Percentiles rank a stretch among this genome's conserved stretches.
phyloP scores from a whole-genome alignment of 148 eudicot species.

The Tetragonia tetragonoides region DNA sequence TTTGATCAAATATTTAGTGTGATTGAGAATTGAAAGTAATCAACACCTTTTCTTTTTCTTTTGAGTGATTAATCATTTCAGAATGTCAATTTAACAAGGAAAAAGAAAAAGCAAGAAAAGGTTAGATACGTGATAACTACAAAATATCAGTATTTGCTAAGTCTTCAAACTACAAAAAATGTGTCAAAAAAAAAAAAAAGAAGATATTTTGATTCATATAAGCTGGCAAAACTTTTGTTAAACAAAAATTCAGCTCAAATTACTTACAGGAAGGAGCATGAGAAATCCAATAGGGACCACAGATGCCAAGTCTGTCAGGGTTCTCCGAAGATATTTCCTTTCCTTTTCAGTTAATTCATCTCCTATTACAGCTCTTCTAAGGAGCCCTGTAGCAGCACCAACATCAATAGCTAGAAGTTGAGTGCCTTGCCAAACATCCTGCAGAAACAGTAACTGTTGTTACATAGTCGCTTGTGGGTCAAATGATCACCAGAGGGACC shows the following conservation, averaged over 20 bases:
- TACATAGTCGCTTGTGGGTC: not conserved
- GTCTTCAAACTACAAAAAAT: too few relatives aligned
- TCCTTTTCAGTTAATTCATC: constrained; percentile 92
- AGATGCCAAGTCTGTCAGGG: constrained; percentile 84
- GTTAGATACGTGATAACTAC: too few relatives aligned
- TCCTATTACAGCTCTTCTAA: constrained; percentile 70
- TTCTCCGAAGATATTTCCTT: constrained; percentile 74
- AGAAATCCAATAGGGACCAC: constrained; percentile 95
- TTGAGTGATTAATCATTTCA: too few relatives aligned
- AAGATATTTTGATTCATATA: not conserved
- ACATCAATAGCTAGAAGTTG: constrained; percentile 93
- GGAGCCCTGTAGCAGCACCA: constrained; percentile 76
- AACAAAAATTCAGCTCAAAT: constrained; percentile 10
- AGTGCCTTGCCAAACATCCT: constrained; percentile 99
- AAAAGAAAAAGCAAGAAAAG: too few relatives aligned
- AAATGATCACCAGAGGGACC: not conserved
- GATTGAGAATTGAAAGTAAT: constrained; percentile 6
- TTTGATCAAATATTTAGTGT: constrained; percentile 2
- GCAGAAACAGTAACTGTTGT: constrained; percentile 13
- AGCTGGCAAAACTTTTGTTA: not conserved
- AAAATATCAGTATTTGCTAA: not conserved
- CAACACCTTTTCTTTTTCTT: not conserved
- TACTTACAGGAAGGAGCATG: constrained; percentile 98
- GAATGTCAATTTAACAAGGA: too few relatives aligned
- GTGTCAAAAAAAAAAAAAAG: not conserved